phyloP scores from a whole-genome alignment of 345 rosid genomes.

The Cardiospermum halicacabum region DNA sequence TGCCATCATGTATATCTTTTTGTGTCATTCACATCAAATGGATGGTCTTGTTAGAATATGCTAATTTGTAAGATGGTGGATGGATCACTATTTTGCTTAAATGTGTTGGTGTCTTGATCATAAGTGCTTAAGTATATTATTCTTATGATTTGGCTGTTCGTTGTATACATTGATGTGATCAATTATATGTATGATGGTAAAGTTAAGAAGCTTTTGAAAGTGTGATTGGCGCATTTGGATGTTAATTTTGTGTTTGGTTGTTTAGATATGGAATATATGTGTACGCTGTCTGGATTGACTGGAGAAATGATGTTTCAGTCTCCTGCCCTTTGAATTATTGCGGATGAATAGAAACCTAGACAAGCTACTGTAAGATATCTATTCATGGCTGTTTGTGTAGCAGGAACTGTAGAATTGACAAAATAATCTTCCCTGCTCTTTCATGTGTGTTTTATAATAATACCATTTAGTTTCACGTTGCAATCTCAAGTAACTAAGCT shows the following conservation, averaged over 20 bases:
- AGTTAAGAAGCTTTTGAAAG: not conserved
- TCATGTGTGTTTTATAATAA: constrained; percentile 1
- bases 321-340: not conserved
- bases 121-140: not conserved
- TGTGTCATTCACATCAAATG: too few relatives aligned
- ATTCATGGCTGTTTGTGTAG: not conserved
- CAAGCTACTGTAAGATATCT: not conserved
- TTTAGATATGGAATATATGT: not conserved
- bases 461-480: not conserved
- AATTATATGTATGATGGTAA: not conserved
- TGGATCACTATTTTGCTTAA: too few relatives aligned
- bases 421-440: not conserved
- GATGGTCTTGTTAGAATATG: too few relatives aligned
- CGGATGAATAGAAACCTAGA: not conserved
- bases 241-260: constrained; percentile 1
- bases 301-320: not conserved
- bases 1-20: too few relatives aligned
- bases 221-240: not conserved
- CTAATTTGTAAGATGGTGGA: too few relatives aligned
- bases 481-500: not conserved
- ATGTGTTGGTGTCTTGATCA: too few relatives aligned
- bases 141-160: not conserved
- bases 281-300: not conserved
- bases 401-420: not conserved
- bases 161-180: not conserved